A percentile compares a stretch with the other conserved stretches of the same genome.
Conservation (phyloP, 257 asterid genomes). For the Ballota nigra region DNA sequence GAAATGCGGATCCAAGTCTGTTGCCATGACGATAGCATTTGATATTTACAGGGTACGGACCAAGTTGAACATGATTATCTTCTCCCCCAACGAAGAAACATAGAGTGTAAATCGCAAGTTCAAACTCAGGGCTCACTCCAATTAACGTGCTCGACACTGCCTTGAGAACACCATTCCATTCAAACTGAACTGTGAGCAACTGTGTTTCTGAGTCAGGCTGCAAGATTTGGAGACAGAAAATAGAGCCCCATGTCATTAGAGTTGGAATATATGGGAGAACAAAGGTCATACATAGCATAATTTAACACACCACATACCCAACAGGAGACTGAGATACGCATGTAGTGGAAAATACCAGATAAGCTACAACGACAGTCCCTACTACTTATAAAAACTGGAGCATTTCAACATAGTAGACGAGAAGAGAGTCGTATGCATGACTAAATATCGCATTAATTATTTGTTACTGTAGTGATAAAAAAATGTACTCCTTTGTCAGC, state of each 20-base stretch:
- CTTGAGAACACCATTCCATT: slow-evolving; percentile 92
- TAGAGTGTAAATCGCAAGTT: slow-evolving; percentile 73
- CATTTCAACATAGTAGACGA: neutral
- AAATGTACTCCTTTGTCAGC: too few species aligned
- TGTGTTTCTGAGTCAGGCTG: slow-evolving; percentile 95
- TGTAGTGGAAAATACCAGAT: neutral
- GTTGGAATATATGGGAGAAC: neutral
- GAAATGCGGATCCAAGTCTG: slow-evolving; percentile 82
- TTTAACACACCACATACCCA: neutral
- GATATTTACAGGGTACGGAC: slow-evolving; percentile 77
- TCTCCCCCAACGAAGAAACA: slow-evolving; percentile 80
- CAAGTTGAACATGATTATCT: slow-evolving; percentile 74
- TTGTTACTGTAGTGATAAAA: too few species aligned
- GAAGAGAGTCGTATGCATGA: too few species aligned
- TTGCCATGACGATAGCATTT: slow-evolving; percentile 79
- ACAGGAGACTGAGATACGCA: neutral
- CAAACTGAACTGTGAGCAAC: slow-evolving; percentile 81
- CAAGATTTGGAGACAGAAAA: slow-evolving; percentile 18
- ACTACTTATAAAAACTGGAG: neutral
- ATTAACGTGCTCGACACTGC: slow-evolving; percentile 82
- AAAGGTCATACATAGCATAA: neutral
- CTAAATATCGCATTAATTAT: too few species aligned
- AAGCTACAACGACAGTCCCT: neutral
- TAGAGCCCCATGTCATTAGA: neutral
- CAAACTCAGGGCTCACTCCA: slow-evolving; percentile 98